Conservation (phyloP, 2,329 filamentous ascomycete species). For the Kalmusia sp. region DNA sequence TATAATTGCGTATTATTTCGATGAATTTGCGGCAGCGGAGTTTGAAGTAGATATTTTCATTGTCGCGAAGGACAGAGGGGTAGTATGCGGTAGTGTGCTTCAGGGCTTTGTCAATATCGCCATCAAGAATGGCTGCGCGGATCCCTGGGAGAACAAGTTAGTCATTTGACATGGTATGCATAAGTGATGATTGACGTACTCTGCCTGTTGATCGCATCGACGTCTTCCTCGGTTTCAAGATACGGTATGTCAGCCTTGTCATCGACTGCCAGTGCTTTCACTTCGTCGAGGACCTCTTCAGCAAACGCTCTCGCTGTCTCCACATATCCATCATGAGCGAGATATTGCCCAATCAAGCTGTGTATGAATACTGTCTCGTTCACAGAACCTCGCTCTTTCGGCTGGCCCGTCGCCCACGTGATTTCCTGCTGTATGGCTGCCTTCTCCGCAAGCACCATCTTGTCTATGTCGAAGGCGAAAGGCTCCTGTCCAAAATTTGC, state of each 20-base stretch:
- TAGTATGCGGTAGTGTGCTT: slow-evolving; percentile 81
- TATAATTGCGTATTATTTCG: slow-evolving; percentile 70
- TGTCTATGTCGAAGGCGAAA: slow-evolving; percentile 91
- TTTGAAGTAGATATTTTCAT: slow-evolving; percentile 86
- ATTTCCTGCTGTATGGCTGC: slow-evolving; percentile 44
- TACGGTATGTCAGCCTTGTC: slow-evolving; percentile 56
- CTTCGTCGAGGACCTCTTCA: slow-evolving; percentile 78
- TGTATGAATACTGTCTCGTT: slow-evolving; percentile 83
- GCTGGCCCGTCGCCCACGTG: slow-evolving; percentile 23
- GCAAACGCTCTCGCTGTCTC: slow-evolving; percentile 91
- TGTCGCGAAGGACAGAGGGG: slow-evolving; percentile 77
- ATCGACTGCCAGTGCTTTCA: slow-evolving; percentile 70
- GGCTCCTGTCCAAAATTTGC: slow-evolving; percentile 72
- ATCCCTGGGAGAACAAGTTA: slow-evolving; percentile 67
- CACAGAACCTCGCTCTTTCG: slow-evolving; percentile 46
- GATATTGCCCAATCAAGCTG: slow-evolving; percentile 82
- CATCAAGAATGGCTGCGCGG: slow-evolving; percentile 83
- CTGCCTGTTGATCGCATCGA: slow-evolving; percentile 86
- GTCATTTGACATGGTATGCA: background rate
- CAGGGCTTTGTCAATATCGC: slow-evolving; percentile 90
- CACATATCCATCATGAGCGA: slow-evolving; percentile 94
- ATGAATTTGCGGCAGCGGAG: slow-evolving; percentile 91
- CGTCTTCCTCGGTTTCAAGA: slow-evolving; percentile 77
- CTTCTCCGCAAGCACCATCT: slow-evolving; percentile 65
- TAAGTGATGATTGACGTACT: slow-evolving; percentile 48